Percentiles rank a stretch among this genome's conserved stretches.
Conservation (phyloP, 768 basidiomycete species). For the Leccinum arenicola region DNA sequence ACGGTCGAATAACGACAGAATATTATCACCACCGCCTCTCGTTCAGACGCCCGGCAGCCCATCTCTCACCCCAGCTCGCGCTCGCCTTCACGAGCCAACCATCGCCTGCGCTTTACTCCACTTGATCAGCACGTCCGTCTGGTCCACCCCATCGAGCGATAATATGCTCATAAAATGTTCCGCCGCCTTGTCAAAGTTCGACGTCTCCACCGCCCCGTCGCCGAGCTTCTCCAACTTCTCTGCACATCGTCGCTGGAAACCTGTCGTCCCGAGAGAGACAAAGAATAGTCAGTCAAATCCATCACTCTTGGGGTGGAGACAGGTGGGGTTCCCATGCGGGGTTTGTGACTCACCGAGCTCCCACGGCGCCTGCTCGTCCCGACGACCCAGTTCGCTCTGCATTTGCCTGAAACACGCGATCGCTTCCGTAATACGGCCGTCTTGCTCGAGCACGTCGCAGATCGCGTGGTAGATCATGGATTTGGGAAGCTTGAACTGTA, state of each 20-base stretch:
- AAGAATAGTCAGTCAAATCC: background rate
- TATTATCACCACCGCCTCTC: background rate
- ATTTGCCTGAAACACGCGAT: background rate
- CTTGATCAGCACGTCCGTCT: background rate
- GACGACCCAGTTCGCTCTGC: background rate
- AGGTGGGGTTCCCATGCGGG: background rate
- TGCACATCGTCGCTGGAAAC: background rate
- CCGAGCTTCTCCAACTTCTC: background rate
- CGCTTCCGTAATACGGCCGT: background rate
- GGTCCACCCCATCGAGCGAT: background rate
- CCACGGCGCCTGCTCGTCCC: background rate
- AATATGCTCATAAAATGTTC: background rate
- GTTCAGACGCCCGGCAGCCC: background rate
- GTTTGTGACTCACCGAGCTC: background rate
- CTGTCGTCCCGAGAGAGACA: background rate
- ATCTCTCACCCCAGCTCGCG: background rate
- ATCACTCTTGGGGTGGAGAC: background rate
- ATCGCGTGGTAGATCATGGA: background rate
- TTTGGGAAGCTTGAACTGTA: background rate
- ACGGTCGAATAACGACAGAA: too few relatives aligned
- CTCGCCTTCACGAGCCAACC: background rate
- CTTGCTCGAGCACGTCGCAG: background rate
- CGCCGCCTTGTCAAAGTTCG: background rate
- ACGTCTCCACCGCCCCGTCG: background rate
- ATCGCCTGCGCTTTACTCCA: background rate